phyloP scores from a whole-genome alignment of 2,329 filamentous ascomycete genomes.

The Pseudocercospora vitis region DNA sequence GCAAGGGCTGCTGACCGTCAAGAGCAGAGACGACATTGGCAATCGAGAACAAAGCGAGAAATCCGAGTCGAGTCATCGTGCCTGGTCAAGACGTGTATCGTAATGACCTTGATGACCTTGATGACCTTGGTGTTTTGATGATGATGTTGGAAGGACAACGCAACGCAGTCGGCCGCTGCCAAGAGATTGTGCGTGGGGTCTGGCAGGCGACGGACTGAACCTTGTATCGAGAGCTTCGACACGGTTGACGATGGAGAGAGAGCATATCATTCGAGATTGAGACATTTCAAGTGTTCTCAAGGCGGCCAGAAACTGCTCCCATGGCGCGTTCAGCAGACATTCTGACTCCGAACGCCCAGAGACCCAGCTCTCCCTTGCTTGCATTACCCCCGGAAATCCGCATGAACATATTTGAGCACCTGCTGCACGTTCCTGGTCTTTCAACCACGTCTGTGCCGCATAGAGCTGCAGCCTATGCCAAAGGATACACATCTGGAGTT shows the following conservation, averaged over 20 bases:
- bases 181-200: neutral
- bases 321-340: no score
- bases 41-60: neutral
- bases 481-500: conserved; percentile 10
- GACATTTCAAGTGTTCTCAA: no score
- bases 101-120: conserved; percentile 1
- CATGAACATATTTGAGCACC: conserved; percentile 11
- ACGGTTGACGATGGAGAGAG: no score
- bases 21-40: conserved; percentile 6
- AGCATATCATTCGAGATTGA: no score
- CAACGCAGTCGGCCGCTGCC: neutral
- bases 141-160: neutral
- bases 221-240: no score
- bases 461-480: conserved; percentile 6
- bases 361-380: conserved; percentile 1
- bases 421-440: conserved; percentile 5
- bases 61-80: conserved; percentile 3
- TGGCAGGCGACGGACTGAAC: no score
- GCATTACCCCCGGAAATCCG: conserved; percentile 13
- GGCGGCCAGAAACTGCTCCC: no score
- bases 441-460: conserved; percentile 3
- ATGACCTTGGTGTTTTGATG: conserved; percentile 7
- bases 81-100: neutral
- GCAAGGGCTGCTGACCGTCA: conserved; percentile 18
- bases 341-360: neutral